These are phyloP conservation scores for Trypanosoma rangeli DNA, from an alignment of 208 protist genomes.

Conservation along the genomic window DNA sequence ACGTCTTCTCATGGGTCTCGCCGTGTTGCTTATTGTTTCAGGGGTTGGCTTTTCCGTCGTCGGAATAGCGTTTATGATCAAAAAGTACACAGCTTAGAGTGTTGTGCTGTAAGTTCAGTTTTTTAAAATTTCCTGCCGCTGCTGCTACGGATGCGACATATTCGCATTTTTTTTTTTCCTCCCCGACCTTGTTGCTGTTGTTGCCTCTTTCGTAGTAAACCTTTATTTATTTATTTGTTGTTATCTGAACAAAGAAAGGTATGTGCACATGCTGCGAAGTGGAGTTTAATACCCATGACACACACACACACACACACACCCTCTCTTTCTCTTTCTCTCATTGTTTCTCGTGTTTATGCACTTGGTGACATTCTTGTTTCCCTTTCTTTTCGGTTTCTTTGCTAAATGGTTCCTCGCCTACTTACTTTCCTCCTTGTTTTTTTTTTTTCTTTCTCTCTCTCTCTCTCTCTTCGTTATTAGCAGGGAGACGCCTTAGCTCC, in stretches of 20 bases:
- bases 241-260: not conserved
- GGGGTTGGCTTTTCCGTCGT: slow-evolving; percentile 43
- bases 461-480: too few relatives aligned
- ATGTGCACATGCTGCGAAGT: not conserved
- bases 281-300: not conserved
- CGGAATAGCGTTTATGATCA: slow-evolving; percentile 35
- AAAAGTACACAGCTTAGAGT: slow-evolving; percentile 17
- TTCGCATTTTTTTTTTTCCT: not conserved
- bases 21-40: slow-evolving; percentile 31
- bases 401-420: not conserved
- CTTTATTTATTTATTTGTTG: not conserved
- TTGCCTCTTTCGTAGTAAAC: not conserved
- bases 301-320: not conserved
- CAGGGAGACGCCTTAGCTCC: not conserved
- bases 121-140: not conserved
- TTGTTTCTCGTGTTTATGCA: not conserved
- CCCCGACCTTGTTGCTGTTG: slow-evolving; percentile 1
- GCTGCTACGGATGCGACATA: too few relatives aligned
- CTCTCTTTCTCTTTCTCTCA: not conserved
- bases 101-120: not conserved
- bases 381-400: not conserved
- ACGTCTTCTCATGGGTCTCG: slow-evolving; percentile 30
- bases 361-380: not conserved
- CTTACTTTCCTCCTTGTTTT: slow-evolving; percentile 10
- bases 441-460: slow-evolving; percentile 13